Evolutionary conservation across 164 flowering plant genomes (phyloP).

Genomic region (Vitis rupestris): DNA sequence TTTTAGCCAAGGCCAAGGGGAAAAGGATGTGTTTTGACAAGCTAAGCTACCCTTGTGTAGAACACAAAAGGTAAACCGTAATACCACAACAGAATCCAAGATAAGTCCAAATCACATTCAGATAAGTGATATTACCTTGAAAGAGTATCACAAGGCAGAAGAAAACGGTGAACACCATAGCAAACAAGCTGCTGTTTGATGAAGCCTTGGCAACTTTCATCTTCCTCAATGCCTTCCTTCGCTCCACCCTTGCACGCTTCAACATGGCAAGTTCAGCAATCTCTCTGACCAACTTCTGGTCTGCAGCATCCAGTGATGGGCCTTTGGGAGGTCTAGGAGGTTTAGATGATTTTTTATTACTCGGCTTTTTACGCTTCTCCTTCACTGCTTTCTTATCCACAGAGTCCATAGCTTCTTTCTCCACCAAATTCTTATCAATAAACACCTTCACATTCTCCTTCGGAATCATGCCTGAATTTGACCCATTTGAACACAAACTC

Average conservation of each 20-base stretch:
- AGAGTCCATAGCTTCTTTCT: constrained; percentile 12
- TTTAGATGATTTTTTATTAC: constrained; percentile 51
- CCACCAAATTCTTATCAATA: constrained; percentile 14
- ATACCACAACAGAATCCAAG: background rate
- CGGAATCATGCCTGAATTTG: constrained; percentile 14
- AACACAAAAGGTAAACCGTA: too few species aligned
- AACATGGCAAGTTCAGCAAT: constrained; percentile 67
- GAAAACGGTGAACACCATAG: constrained; percentile 55
- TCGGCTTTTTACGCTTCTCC: constrained; percentile 46
- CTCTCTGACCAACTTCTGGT: constrained; percentile 63
- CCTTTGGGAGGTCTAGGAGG: constrained; percentile 79
- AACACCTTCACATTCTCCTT: constrained; percentile 20
- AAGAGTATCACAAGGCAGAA: constrained; percentile 60
- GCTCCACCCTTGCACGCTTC: constrained; percentile 68
- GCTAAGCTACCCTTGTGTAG: too few species aligned
- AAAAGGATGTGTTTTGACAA: too few species aligned
- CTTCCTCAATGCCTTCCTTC: constrained; percentile 64
- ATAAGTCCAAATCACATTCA: background rate
- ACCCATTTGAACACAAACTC: constrained; percentile 11
- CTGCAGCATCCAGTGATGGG: constrained; percentile 66
- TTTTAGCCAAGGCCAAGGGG: too few species aligned
- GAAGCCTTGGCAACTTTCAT: constrained; percentile 59
- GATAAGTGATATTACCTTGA: constrained; percentile 52
- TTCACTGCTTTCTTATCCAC: constrained; percentile 31
- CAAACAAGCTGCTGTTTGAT: constrained; percentile 44